Base-by-base conservation (phyloP, 371 early-diverging fungal genomes). In the Haplosporangium sp. region DNA sequence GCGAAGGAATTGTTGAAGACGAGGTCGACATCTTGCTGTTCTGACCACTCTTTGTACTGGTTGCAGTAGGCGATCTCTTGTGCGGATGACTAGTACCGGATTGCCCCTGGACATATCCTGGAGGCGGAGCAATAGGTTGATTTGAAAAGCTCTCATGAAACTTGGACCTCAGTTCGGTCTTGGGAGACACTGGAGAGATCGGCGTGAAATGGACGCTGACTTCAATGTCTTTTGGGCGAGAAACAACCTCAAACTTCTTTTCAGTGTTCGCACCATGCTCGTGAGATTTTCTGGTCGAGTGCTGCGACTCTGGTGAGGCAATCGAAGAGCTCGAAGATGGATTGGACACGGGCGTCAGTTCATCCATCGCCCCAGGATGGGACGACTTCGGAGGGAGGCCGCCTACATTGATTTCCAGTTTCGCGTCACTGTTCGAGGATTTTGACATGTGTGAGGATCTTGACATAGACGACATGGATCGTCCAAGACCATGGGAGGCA, bases 401-500 rank as follows among this genome's bases (percentile, higher is more conserved):
- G 41, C 76, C 76, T 2, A 66, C 63, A 18, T 65, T 67, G 41
- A 70, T 70, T 52, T 66, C 70, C 14, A 75, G 47, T 29, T 61
- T 69, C 16, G 69, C 21, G 10, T 62, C 55, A 5, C 21, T 16
- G 8, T 36, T 14, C 1, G 59, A 16, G 18, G 67, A 36, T 46
- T 51, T 75, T 37, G n/a, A n/a, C n/a, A n/a, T n/a, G n/a, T n/a
- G n/a, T n/a, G n/a, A n/a, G n/a, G n/a, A n/a, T n/a, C n/a, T n/a
- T n/a, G n/a, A n/a, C n/a, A n/a, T n/a, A n/a, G n/a, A n/a, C n/a
- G 79, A 64, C 58, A 72, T 56, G 37, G 64, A 50, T 48, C 79
- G 72, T 53, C 79, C 79, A 21, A 77, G 57, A 11, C 79, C 79
- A 18, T 72, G 72, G 2, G 79, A 77, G 36, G 69, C 79, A 14